These are phyloP conservation scores for Astraeus odoratus DNA, from an alignment of 768 basidiomycete genomes.

Conservation along the genomic window DNA sequence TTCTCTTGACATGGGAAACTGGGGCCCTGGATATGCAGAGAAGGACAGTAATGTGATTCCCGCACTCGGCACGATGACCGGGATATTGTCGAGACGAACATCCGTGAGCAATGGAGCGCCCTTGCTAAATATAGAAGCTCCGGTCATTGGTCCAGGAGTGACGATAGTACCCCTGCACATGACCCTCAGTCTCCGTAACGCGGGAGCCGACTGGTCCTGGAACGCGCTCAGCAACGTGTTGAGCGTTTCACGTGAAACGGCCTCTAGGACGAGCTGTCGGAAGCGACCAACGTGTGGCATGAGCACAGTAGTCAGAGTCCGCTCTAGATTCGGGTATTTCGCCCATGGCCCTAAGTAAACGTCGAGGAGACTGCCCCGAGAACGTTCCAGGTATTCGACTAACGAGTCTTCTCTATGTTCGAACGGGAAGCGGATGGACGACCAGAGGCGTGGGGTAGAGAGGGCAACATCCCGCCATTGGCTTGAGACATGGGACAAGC, in stretches of 20 bases:
- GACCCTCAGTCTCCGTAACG: conserved; percentile 19
- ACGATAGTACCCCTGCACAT: conserved; percentile 26
- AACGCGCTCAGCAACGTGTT: conserved; percentile 16
- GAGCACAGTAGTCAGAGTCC: conserved; percentile 16
- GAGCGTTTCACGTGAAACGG: conserved; percentile 25
- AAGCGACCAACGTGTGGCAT: conserved; percentile 25
- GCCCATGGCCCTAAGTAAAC: conserved; percentile 29
- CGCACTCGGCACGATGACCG: conserved; percentile 18
- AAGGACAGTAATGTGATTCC: conserved; percentile 23
- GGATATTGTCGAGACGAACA: conserved; percentile 27
- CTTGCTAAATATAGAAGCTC: conserved; percentile 18
- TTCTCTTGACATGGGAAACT: conserved; percentile 22
- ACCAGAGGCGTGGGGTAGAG: conserved; percentile 29
- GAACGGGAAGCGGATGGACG: conserved; percentile 25
- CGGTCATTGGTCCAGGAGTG: conserved; percentile 21
- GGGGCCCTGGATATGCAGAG: conserved; percentile 27
- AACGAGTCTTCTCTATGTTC: conserved; percentile 24
- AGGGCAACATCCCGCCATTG: conserved; percentile 32
- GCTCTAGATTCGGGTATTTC: conserved; percentile 23
- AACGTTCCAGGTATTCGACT: conserved; percentile 27
- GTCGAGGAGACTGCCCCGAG: conserved; percentile 23
- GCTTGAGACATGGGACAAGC: conserved; percentile 27
- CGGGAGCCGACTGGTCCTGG: conserved; percentile 20
- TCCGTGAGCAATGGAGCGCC: conserved; percentile 27
- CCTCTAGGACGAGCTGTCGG: conserved; percentile 23